phyloP scores from a whole-genome alignment of 2,329 filamentous ascomycete species.

The Rhinocladiella mackenziei region DNA sequence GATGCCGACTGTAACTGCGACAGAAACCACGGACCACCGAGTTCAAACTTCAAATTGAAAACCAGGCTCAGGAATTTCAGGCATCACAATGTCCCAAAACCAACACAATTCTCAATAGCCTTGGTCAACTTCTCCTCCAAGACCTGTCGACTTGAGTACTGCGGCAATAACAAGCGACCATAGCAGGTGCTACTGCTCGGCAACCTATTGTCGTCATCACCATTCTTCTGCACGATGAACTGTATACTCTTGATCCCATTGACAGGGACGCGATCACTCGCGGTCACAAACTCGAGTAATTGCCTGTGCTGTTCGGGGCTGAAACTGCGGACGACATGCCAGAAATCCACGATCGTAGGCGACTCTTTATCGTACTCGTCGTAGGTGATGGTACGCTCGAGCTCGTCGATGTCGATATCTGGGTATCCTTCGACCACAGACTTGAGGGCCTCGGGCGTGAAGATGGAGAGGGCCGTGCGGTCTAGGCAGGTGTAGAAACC shows the following conservation, averaged over 20 bases:
- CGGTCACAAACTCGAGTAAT: constrained; percentile 90
- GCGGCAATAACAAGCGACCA: constrained; percentile 77
- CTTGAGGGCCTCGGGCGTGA: constrained; percentile 67
- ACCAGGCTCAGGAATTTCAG: too few relatives aligned
- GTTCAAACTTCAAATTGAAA: too few relatives aligned
- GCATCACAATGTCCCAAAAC: constrained; percentile 74
- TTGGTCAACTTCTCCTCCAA: constrained; percentile 72
- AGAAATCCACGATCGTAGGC: constrained; percentile 72
- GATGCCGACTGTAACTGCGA: too few relatives aligned
- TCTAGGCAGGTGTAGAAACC: constrained; percentile 77
- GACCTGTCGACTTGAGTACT: constrained; percentile 68
- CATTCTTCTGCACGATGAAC: constrained; percentile 78
- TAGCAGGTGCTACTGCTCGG: constrained; percentile 94
- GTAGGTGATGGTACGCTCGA: constrained; percentile 70
- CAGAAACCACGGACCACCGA: too few relatives aligned
- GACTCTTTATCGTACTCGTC: constrained; percentile 69
- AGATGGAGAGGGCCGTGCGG: constrained; percentile 65
- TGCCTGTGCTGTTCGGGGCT: constrained; percentile 64
- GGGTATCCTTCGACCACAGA: constrained; percentile 77
- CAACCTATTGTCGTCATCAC: constrained; percentile 59
- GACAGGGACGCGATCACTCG: constrained; percentile 82
- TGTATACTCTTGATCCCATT: constrained; percentile 76
- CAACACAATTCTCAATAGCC: constrained; percentile 81
- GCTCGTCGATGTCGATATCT: constrained; percentile 70
- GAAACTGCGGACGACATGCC: constrained; percentile 66